Base-by-base conservation (phyloP, 345 rosid genomes). In the Streptanthus diversifolius region DNA sequence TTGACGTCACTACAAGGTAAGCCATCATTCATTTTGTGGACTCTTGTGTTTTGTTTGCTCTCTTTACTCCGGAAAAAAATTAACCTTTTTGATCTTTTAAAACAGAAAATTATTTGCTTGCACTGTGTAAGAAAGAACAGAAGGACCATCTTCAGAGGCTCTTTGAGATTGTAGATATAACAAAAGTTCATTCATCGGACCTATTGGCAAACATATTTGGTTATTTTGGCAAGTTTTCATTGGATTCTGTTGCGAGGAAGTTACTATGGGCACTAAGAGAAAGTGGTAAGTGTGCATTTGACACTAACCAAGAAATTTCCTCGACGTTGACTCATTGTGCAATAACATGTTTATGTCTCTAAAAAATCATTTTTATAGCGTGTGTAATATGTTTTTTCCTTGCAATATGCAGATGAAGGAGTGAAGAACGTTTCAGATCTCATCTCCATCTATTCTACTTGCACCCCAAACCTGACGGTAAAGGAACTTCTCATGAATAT, bases 21-120 rank as follows among this genome's bases (percentile, higher is more conserved):
- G 65, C 10, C 10, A 13, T n/a, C 25, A 17, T 35, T 41, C 57
- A 49, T 19, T 79, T 59, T 62, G 62, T 17, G 9, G 47, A 37
- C 36, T 51, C 27, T 51, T 33, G 41, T 47, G 33, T 48, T 19
- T 48, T 56, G 19, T 66, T 33, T 25, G 4, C 40, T 43, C 63
- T 21, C 17, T 67, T 25, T 7, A 3, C 51, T 66, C 24, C 0
- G 29, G 9, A 55, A 32, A 0, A 32, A 1, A 5, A 1, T 10
- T 35, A 44, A 61, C 47, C 13, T 18, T 70, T 24, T 14, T 49
- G 3, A n/a, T 27, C 30, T 32, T 37, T 44, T 4, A 29, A 55
- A 22, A 33, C 92, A 95, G 99, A 79, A 79, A 85, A 82, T 63
- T 91, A 90, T 81, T 66, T 95, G 70, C 64, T 82, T 56, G 96